Conservation (phyloP, 1,284 basidiomycete species). For the Peniophora sp. region DNA sequence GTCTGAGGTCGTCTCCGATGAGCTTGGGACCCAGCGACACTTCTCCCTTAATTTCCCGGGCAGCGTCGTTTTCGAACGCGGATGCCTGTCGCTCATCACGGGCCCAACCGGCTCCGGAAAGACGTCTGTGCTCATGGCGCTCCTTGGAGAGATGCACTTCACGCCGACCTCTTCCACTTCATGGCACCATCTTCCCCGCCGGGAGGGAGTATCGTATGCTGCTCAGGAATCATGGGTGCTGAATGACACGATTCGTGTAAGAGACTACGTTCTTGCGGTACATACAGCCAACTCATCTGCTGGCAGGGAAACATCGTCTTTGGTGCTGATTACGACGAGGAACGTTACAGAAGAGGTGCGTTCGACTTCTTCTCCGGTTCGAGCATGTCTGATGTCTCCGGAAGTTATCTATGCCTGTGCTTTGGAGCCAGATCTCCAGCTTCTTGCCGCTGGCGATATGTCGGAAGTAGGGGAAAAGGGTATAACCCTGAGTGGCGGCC, state of each 20-base stretch:
- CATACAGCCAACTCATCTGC: too few relatives aligned
- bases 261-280: too few relatives aligned
- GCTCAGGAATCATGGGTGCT: slow-evolving; percentile 75
- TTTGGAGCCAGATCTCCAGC: slow-evolving; percentile 50
- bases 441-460: slow-evolving; percentile 67
- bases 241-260: slow-evolving; percentile 38
- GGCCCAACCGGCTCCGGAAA: slow-evolving; percentile 54
- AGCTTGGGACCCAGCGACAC: slow-evolving; percentile 28
- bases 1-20: slow-evolving; percentile 6
- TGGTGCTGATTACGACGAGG: slow-evolving; percentile 32
- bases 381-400: slow-evolving; percentile 10
- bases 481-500: slow-evolving; percentile 60
- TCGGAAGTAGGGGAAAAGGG: slow-evolving; percentile 70
- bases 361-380: not conserved
- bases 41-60: slow-evolving; percentile 42
- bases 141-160: slow-evolving; percentile 63
- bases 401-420: slow-evolving; percentile 56
- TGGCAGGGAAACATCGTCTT: slow-evolving; percentile 38
- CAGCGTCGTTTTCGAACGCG: slow-evolving; percentile 52
- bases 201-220: slow-evolving; percentile 63
- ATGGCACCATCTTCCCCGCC: slow-evolving; percentile 59
- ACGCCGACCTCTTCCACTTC: slow-evolving; percentile 41
- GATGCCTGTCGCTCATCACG: slow-evolving; percentile 54
- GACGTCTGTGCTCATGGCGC: slow-evolving; percentile 44
- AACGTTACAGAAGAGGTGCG: slow-evolving; percentile 33